phyloP scores from a whole-genome alignment of 2,329 filamentous ascomycete genomes.

The Juglanconis juglandina region DNA sequence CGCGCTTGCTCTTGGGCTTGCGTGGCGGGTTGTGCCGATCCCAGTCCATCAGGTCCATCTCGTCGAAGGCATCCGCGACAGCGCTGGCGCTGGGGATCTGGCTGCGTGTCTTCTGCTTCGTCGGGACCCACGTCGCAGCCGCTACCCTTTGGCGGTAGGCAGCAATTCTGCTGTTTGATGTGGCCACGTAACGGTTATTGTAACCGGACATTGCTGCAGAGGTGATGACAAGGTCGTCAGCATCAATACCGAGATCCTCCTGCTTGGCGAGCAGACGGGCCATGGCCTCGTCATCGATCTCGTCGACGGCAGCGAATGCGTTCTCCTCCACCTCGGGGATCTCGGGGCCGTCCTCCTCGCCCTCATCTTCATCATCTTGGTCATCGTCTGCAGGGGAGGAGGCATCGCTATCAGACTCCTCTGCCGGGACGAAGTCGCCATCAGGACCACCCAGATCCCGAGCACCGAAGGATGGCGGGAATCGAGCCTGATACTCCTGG shows the following conservation, averaged over 20 bases:
- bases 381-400: slow-evolving; percentile 32
- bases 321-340: slow-evolving; percentile 21
- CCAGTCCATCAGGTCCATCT: slow-evolving; percentile 84
- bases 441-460: slow-evolving; percentile 44
- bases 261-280: slow-evolving; percentile 60
- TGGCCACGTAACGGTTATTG: not conserved
- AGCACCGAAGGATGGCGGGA: slow-evolving; percentile 22
- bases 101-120: not conserved
- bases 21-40: slow-evolving; percentile 61
- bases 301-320: slow-evolving; percentile 28
- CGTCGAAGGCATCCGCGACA: slow-evolving; percentile 54
- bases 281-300: slow-evolving; percentile 58
- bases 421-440: slow-evolving; percentile 35
- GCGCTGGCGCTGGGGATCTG: slow-evolving; percentile 35
- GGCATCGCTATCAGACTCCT: slow-evolving; percentile 39
- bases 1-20: slow-evolving; percentile 59
- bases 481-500: slow-evolving; percentile 19
- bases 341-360: slow-evolving; percentile 27
- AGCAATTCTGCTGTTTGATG: slow-evolving; percentile 4
- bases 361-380: slow-evolving; percentile 28
- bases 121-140: not conserved
- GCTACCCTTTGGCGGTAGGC: not conserved
- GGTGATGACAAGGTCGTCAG: slow-evolving; percentile 56
- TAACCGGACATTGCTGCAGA: slow-evolving; percentile 29
- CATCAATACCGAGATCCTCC: slow-evolving; percentile 59